phyloP scores from a whole-genome alignment of 2,329 filamentous ascomycete genomes.

The Magnaporthiopsis rhizophila region DNA sequence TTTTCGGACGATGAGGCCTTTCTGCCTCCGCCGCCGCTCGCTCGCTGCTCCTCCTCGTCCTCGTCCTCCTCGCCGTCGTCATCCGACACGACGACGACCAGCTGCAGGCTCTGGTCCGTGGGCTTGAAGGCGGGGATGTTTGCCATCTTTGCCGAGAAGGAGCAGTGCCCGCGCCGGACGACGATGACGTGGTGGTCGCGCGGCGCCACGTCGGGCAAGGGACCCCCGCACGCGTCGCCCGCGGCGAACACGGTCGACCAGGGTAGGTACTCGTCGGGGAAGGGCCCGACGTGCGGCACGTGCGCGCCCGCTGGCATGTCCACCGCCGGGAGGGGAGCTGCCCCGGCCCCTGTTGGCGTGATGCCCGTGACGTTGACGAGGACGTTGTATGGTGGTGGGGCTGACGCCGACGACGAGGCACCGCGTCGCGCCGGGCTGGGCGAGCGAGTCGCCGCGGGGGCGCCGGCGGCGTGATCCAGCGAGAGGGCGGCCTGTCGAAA shows the following conservation, averaged over 20 bases:
- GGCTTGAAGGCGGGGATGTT: conserved; percentile 77
- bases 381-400: conserved; percentile 19
- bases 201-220: conserved; percentile 41
- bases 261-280: conserved; percentile 38
- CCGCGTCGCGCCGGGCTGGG: background rate
- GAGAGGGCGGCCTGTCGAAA: conserved; percentile 37
- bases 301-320: conserved; percentile 28
- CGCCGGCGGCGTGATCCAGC: conserved; percentile 24
- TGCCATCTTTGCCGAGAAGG: conserved; percentile 72
- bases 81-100: conserved; percentile 70
- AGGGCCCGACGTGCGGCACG: conserved; percentile 25
- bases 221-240: conserved; percentile 56
- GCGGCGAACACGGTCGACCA: conserved; percentile 69
- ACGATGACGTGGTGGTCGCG: conserved; percentile 68
- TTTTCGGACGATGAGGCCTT: conserved; percentile 10
- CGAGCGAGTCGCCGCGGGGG: conserved; percentile 11
- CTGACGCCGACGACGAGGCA: background rate
- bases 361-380: conserved; percentile 28
- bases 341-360: conserved; percentile 30
- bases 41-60: conserved; percentile 20
- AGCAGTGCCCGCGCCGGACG: conserved; percentile 74
- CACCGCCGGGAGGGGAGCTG: conserved; percentile 40
- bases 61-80: conserved; percentile 33
- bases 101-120: conserved; percentile 53
- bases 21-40: conserved; percentile 9